Evolutionary conservation across 371 early-diverging fungal genomes (phyloP), one percentile per base, ranked within the genome.

Genomic region (Rhizopus stolonifer): DNA sequence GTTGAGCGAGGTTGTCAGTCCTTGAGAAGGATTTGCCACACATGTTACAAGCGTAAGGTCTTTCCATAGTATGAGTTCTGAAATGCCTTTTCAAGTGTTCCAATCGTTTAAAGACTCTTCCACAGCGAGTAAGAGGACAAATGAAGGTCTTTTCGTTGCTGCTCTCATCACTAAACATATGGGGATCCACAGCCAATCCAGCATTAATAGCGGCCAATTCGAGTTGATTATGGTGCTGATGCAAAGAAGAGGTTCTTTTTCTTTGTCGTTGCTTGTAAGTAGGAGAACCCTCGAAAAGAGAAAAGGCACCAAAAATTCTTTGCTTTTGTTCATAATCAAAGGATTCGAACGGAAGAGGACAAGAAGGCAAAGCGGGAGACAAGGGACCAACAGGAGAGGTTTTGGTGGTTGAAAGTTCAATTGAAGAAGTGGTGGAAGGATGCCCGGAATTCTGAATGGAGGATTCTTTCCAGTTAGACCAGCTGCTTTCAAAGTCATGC

Each of bases 11-110:
- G 26, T 91, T 91, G 54, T 93, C 93, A 49, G 85, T 85, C 21
- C 93, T 78, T 10, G 91, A 86, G 60, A 93, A 93, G n/a, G 75
- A 72, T 63, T 92, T 92, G 39, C 80, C 80, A 70, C 94, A 94
- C 14, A 75, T 69, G 23, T 70, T 74, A 59, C 91, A 91, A 14
- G 80, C 69, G 52, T 87, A 90, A 32, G 89, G 90, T 9, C 84
- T 77, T 52, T 87, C 86, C 61, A 87, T 78, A 6, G 89, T 88
- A 58, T 93, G 93, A 15, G 87, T 87, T 29, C 90, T 79, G 59
- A 85, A 70, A 58, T 93, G 93, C 14, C 95, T 74, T 52, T 88
- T 87, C 38, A 93, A 64, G 64, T 93, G 93, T 58, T 94, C 94
- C 48, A 82, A 70, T 13, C 93, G 78, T 61, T 91, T 92, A 60